Percentiles rank a stretch among this genome's conserved stretches.
These are phyloP conservation scores for Spinellus fusiger DNA, from an alignment of 192 early-diverging fungal species.

Conservation along the genomic window DNA sequence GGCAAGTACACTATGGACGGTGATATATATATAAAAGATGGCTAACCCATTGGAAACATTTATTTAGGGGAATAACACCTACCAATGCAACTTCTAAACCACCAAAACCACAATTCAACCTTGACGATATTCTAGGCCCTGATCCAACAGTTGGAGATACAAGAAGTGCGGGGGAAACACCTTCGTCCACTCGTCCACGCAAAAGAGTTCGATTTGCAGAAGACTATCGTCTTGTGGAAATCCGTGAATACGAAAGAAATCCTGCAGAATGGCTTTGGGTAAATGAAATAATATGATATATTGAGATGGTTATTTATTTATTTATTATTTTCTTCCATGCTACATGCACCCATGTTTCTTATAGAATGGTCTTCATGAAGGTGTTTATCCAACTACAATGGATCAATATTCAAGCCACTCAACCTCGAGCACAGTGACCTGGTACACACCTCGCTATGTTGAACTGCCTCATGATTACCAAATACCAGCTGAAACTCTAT, in stretches of 20 bases:
- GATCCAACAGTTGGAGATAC: background rate
- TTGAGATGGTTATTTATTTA: background rate
- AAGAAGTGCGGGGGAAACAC: background rate
- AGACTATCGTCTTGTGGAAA: slow-evolving; percentile 3
- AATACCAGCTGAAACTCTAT: background rate
- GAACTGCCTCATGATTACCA: background rate
- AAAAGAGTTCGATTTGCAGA: slow-evolving; percentile 10
- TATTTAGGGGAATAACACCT: background rate
- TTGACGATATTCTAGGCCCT: background rate
- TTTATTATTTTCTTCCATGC: background rate
- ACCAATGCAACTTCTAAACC: too few species aligned
- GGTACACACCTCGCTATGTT: slow-evolving; percentile 1
- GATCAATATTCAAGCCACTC: background rate
- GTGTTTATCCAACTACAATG: background rate
- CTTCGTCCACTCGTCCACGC: background rate
- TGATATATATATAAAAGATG: background rate
- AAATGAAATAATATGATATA: background rate
- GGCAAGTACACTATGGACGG: background rate
- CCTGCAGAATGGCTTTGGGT: slow-evolving; percentile 10
- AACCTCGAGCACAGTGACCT: background rate
- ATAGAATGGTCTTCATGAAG: background rate
- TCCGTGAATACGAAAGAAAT: slow-evolving; percentile 6
- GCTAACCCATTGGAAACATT: too few species aligned
- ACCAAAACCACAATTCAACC: background rate
- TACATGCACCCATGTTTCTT: too few species aligned